These are phyloP conservation scores for Candida maltosa DNA, from an alignment of 805 yeast genomes.

Conservation along the genomic window DNA sequence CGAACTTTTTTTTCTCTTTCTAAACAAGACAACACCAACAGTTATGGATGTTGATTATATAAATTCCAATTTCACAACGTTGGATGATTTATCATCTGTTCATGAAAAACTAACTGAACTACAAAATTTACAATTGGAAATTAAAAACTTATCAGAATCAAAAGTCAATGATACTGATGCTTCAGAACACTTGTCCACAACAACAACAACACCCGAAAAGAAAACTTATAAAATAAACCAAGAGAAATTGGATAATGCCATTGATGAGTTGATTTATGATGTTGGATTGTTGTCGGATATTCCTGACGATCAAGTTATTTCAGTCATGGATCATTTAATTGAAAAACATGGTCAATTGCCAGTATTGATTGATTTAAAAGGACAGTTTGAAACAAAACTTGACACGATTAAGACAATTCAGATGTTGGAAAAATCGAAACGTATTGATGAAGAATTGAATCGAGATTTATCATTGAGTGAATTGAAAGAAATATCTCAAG, in stretches of 20 bases:
- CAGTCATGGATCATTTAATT: constrained; percentile 9
- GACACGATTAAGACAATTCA: not conserved
- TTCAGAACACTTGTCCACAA: not conserved
- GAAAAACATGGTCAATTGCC: constrained; percentile 12
- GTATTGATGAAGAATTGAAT: not conserved
- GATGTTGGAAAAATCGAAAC: not conserved
- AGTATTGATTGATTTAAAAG: constrained; percentile 6
- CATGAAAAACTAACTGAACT: constrained; percentile 23
- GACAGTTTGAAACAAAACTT: not conserved
- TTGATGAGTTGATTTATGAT: constrained; percentile 5
- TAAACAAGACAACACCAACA: not conserved
- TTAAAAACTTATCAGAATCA: constrained; percentile 8
- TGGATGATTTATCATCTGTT: constrained; percentile 30
- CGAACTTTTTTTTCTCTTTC: not conserved
- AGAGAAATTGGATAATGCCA: not conserved
- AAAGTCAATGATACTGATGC: constrained; percentile 2
- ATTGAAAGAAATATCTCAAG: constrained; percentile 2
- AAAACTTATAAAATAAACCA: constrained; percentile 1
- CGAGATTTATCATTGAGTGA: not conserved
- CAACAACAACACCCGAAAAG: not conserved
- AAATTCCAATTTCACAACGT: constrained; percentile 28
- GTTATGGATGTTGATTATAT: constrained; percentile 15
- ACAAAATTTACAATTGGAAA: constrained; percentile 12
- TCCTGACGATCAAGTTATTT: constrained; percentile 4
- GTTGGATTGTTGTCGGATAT: constrained; percentile 2